Base-by-base conservation (phyloP, 106 monocot species). In the Dactylorhiza incarnata region DNA sequence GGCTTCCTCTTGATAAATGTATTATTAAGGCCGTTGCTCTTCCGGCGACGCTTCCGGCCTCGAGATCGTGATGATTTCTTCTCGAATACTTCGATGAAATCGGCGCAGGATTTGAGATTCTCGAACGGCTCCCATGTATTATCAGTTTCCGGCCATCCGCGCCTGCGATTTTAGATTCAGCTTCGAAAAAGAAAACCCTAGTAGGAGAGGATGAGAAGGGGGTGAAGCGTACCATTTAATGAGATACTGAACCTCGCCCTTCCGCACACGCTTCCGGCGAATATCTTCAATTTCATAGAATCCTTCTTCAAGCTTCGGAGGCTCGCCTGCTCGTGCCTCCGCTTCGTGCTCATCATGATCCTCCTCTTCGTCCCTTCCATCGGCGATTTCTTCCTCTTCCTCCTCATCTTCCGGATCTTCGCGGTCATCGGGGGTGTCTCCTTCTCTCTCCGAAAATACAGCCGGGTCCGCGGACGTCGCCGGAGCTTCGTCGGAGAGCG, bases 81-180 rank as follows among this genome's bases (percentile, higher is more conserved):
- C 75, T 94, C 91, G 25, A 91, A 99, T 2, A 89, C 86, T 7
- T 91, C 85, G 53, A 99, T 82, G 69, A 91, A 77, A 49, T 99
- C 97, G 0, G 83, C 74, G 65, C 94, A 94, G 49, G 83, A 81
- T 68, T 82, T 72, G 68, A 99, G 73, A 73, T 94, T 99, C 54
- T 94, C 89, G 25, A 68, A 77, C 49, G 97, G 97, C 55, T 99
- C 97, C 97, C 97, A 99, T 25, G 97, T 99, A 84, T 99, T 99
- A 26, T 89, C 85, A 12, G 85, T 84, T 76, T 99, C 97, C n/a
- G 97, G 94, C 91, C 94, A 99, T 8, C 94, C 97, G 10, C 89
- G 89, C 97, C 95, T 96, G 78, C 23, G 52, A 66, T 37, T 37
- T 37, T 3, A 59, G 23, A 54, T 73, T 47, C 63, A 16, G 20